Evolutionary conservation across 1,284 basidiomycete genomes (phyloP).

Genomic region (Ceratobasidium sp.): DNA sequence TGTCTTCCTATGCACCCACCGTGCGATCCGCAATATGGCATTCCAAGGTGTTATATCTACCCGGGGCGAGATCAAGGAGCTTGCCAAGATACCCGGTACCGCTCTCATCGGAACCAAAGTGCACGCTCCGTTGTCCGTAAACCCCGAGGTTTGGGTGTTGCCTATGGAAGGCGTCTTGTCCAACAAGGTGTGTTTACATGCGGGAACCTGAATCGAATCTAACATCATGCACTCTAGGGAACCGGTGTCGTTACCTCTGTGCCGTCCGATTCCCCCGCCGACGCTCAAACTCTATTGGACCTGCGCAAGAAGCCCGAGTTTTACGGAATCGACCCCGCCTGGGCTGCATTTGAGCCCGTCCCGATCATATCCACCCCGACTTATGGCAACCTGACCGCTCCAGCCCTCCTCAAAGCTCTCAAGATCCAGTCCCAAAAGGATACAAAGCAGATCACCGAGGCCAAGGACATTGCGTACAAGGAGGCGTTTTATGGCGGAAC

Average conservation of each 20-base stretch:
- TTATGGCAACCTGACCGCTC: slow-evolving; percentile 92
- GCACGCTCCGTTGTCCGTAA: slow-evolving; percentile 85
- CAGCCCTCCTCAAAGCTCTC: slow-evolving; percentile 86
- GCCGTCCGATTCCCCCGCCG: slow-evolving; percentile 98
- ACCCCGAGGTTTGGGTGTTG: slow-evolving; percentile 91
- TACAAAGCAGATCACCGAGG: slow-evolving; percentile 90
- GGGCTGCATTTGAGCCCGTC: slow-evolving; percentile 87
- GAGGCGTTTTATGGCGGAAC: slow-evolving; percentile 96
- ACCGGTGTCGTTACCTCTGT: slow-evolving; percentile 99
- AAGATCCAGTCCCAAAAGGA: slow-evolving; percentile 98
- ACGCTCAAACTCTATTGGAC: slow-evolving; percentile 91
- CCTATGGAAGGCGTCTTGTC: slow-evolving; percentile 98
- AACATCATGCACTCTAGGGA: slow-evolving; percentile 63
- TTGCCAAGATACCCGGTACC: slow-evolving; percentile 80
- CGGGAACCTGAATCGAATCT: neutral
- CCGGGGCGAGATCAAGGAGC: slow-evolving; percentile 77
- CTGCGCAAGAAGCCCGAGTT: slow-evolving; percentile 97
- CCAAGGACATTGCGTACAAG: slow-evolving; percentile 98
- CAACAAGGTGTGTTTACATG: slow-evolving; percentile 73
- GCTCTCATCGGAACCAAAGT: slow-evolving; percentile 91
- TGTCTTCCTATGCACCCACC: slow-evolving; percentile 89
- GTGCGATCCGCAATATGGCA: slow-evolving; percentile 96
- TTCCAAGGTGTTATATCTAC: slow-evolving; percentile 86
- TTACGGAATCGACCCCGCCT: slow-evolving; percentile 93
- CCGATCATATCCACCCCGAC: slow-evolving; percentile 90